Conservation (phyloP, 495 filamentous ascomycete species). For the Xylaria nigripes region DNA sequence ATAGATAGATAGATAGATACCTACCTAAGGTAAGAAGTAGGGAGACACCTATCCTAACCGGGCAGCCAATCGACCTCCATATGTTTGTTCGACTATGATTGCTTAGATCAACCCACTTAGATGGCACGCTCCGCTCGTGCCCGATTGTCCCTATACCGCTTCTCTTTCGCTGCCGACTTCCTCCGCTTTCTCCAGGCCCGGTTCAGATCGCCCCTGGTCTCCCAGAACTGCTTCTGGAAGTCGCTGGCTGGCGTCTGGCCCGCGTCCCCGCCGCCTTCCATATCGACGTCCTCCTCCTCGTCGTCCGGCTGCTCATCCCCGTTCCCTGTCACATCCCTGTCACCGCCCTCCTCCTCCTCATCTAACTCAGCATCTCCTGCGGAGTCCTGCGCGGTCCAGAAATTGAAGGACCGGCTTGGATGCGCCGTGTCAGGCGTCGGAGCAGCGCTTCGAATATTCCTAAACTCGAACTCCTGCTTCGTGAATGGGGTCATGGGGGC, state of each 20-base stretch:
- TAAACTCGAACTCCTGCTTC: constrained; percentile 63
- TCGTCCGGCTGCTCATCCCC: constrained; percentile 26
- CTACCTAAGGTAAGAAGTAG: no score
- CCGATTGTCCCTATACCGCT: constrained; percentile 77
- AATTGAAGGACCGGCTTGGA: constrained; percentile 47
- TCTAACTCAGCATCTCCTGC: constrained; percentile 32
- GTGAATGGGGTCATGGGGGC: constrained; percentile 75
- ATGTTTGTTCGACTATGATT: no score
- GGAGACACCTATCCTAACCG: no score
- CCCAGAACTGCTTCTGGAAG: constrained; percentile 89
- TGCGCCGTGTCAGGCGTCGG: constrained; percentile 93
- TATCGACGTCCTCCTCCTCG: constrained; percentile 23
- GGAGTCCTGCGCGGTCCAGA: constrained; percentile 35
- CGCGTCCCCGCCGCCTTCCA: constrained; percentile 16
- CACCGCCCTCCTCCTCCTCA: constrained; percentile 28
- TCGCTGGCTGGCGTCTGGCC: constrained; percentile 41
- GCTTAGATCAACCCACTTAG: no score
- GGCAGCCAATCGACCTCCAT: no score
- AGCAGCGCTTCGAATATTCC: constrained; percentile 72
- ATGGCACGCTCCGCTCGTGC: constrained; percentile 45
- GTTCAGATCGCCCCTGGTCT: constrained; percentile 81
- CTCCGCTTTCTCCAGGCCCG: constrained; percentile 82
- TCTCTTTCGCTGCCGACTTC: constrained; percentile 74
- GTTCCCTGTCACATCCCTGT: constrained; percentile 20
- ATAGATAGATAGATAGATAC: no score